phyloP scores from a whole-genome alignment of 2,329 filamentous ascomycete genomes.

The Verticillium nonalfalfae region DNA sequence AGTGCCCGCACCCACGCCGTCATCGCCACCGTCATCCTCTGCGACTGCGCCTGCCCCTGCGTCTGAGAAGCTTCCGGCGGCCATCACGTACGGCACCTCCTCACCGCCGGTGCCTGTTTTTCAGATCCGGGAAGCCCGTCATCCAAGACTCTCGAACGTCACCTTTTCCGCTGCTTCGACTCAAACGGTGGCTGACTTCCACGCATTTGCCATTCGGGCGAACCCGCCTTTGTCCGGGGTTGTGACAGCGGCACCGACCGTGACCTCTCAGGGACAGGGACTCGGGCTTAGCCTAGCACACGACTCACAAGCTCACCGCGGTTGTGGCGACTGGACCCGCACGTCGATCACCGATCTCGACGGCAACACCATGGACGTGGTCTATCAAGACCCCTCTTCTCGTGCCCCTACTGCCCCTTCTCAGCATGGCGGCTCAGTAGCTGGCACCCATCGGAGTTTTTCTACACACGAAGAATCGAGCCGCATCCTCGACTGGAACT shows the following conservation, averaged over 20 bases:
- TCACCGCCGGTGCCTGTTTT: slow-evolving; percentile 30
- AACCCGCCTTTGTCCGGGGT: slow-evolving; percentile 23
- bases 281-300: not conserved
- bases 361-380: slow-evolving; percentile 77
- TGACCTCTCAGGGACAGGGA: not conserved
- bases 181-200: slow-evolving; percentile 64
- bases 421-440: slow-evolving; percentile 24
- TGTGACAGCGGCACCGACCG: not conserved
- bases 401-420: slow-evolving; percentile 22
- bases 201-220: slow-evolving; percentile 61
- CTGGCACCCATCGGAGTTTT: slow-evolving; percentile 22
- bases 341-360: slow-evolving; percentile 70
- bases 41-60: not conserved
- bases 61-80: slow-evolving; percentile 12
- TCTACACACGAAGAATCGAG: slow-evolving; percentile 31
- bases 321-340: slow-evolving; percentile 26
- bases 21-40: slow-evolving; percentile 6
- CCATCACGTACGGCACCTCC: slow-evolving; percentile 35
- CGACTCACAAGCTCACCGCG: slow-evolving; percentile 1
- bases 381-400: slow-evolving; percentile 42
- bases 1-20: not conserved
- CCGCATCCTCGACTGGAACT: slow-evolving; percentile 43
- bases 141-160: slow-evolving; percentile 39
- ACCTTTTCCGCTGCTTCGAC: slow-evolving; percentile 63
- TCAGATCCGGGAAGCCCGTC: slow-evolving; percentile 35